Evolutionary conservation across 768 basidiomycete genomes (phyloP), one percentile per base, ranked within the genome.

Genomic region (Termitomyces sp.): DNA sequence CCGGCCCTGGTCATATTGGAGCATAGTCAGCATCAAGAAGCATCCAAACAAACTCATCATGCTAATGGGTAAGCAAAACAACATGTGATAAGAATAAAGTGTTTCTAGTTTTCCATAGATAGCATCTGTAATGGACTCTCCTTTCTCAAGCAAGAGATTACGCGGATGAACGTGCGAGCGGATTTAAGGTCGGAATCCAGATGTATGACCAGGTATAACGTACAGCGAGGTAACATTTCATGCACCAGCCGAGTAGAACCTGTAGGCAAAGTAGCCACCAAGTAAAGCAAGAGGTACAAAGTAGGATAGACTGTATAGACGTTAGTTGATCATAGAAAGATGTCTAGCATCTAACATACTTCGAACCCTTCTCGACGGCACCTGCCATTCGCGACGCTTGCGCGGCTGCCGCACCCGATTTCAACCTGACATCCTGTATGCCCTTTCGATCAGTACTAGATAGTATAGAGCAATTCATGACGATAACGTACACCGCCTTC

Each of bases 231-330:
- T 46, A 47, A 57, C 39, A 23, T 46, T 57, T 70, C 73, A 80
- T 64, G 73, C 69, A 41, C 74, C 78, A 39, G 76, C 73, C 39
- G 75, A 70, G 70, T 92, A 92, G 72, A 78, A 86, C 58, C 91
- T 82, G 84, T 85, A 96, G 45, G 85, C 94, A 62, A 96, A 89
- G 84, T 93, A 95, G 46, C 81, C 94, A 58, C 82, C 90, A 43
- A 96, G 73, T 25, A 91, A 71, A 42, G 76, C 82, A 39, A 95
- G 79, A 50, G 94, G 94, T 22, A 93, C 65, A 65, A 94, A 84
- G 80, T 93, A 96, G 80, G 89, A 85, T 69, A 88, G 53, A 70
- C 87, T 90, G 63, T 39, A 10, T 32, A 42, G 47, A 43, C 29
- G 20, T 49, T 31, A 56, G 46, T 53, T 60, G 23, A 22, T 48